A percentile compares a stretch with the other conserved stretches of the same genome.
phyloP scores from a whole-genome alignment of 352 stramenopile species.

The Globisporangium iwayamae region DNA sequence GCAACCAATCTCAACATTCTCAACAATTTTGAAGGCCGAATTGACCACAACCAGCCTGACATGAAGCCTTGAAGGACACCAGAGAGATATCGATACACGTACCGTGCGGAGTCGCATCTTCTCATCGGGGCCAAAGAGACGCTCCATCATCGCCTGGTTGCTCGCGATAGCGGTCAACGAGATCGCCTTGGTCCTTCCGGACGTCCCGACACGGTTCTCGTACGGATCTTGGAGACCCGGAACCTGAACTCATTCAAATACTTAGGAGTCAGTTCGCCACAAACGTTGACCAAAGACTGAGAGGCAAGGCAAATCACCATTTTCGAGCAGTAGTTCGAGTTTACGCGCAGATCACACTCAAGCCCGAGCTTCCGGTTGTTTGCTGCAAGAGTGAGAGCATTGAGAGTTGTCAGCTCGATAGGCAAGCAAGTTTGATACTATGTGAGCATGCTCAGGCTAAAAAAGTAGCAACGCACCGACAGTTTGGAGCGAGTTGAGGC shows the following conservation, averaged over 20 bases:
- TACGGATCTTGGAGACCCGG: conserved; percentile 59
- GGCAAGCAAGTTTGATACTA: not conserved
- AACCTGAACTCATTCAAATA: conserved; percentile 11
- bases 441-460: not conserved
- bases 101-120: conserved; percentile 54
- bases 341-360: conserved; percentile 67
- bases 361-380: conserved; percentile 70
- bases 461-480: conserved; percentile 27
- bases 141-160: conserved; percentile 74
- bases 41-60: too few relatives aligned
- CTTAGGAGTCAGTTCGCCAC: not conserved
- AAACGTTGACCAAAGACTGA: not conserved
- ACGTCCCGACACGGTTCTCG: conserved; percentile 39
- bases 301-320: conserved; percentile 30
- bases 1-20: not conserved
- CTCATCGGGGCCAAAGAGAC: conserved; percentile 71
- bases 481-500: conserved; percentile 61
- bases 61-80: not conserved
- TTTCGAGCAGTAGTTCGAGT: conserved; percentile 73
- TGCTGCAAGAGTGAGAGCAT: conserved; percentile 18
- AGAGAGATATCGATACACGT: not conserved
- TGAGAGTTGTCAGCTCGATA: not conserved
- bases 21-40: conserved; percentile 2
- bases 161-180: conserved; percentile 43
- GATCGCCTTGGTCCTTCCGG: conserved; percentile 34